Conservation (phyloP, 139 green algal genomes). For the Chlamydomonas schloesseri region DNA sequence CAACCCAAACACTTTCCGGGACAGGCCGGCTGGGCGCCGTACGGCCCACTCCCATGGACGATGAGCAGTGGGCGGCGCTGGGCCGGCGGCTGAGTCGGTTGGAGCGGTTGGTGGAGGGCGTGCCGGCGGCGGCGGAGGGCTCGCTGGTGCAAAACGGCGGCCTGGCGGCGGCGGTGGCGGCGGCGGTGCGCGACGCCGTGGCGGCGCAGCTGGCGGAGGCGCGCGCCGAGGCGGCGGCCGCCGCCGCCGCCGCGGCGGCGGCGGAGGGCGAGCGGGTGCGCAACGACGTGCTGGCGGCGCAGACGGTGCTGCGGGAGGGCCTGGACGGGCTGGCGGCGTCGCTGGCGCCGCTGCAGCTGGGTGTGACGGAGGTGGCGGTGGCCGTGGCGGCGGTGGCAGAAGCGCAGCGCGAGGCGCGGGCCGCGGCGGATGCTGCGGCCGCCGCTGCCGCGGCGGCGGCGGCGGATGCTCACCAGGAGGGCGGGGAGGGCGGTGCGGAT, state of each 20-base stretch:
- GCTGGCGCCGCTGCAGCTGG: slow-evolving; percentile 20
- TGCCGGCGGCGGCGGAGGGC: slow-evolving; percentile 42
- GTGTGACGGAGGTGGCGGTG: slow-evolving; percentile 5
- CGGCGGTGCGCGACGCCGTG: slow-evolving; percentile 24
- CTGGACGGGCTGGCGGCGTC: slow-evolving; percentile 14
- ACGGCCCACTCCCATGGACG: slow-evolving; percentile 43
- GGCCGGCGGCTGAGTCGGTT: slow-evolving; percentile 59
- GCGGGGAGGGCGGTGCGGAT: not conserved
- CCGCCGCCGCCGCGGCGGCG: slow-evolving; percentile 24
- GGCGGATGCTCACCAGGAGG: not conserved
- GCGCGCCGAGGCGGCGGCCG: not conserved
- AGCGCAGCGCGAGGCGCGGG: not conserved
- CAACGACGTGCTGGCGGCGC: slow-evolving; percentile 33
- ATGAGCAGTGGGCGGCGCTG: slow-evolving; percentile 69
- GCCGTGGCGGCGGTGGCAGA: slow-evolving; percentile 13
- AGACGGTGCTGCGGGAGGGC: slow-evolving; percentile 30
- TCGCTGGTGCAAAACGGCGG: not conserved
- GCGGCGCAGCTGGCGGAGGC: not conserved
- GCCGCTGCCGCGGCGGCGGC: not conserved
- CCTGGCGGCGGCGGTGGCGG: not conserved
- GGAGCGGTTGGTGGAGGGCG: slow-evolving; percentile 56
- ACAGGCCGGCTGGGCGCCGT: slow-evolving; percentile 15
- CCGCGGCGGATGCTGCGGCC: not conserved
- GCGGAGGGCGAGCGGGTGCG: slow-evolving; percentile 18
- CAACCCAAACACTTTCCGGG: too few species aligned